Evolutionary conservation across 305 asterid genomes (phyloP), one percentile per base, ranked within the genome.

Genomic region (Fraxinus sp.): DNA sequence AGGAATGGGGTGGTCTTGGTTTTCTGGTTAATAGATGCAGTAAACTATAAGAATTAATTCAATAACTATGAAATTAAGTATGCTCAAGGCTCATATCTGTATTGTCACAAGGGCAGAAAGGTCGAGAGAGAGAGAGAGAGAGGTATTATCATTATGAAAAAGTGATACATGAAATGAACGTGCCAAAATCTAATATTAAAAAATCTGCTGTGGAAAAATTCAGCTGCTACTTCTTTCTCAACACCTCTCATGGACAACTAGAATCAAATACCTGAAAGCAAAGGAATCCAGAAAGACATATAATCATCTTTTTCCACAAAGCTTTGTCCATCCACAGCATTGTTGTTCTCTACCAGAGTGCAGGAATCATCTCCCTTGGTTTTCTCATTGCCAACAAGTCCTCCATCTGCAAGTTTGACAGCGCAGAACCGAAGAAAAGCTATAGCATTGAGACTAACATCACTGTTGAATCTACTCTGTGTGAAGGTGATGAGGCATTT

Each of bases 381-480:
- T 88, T 88, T 92, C 79, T 90, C 93, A 41, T 87, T 89, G 88
- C 92, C 90, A 86, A 89, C 90, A 87, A 96, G 94, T 85, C 97
- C 99, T 79, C 96, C 99, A 20, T 96, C 98, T 49, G 98, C 98
- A 78, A 96, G 96, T 93, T 94, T 96, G 85, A 92, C 95, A 85
- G 99, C 99, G 85, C 99, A 97, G 88, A 92, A 97, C 81, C 99
- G 98, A 81, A 97, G 97, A 88, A 97, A 97, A 83, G 99, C 99
- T 84, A 97, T 97, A 71, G 99, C 99, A 82, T 97, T 97, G 90
- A 97, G 97, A 92, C 99, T 94, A 76, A 97, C 94, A 84, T 94
- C 99, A 78, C 96, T 97, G 92, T 94, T 94, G 88, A 94, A 97
- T 88, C 92, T 91, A 89, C 95, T 97, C 82, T 86, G 94, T 78